Evolutionary conservation across 139 green algal species (phyloP).

Genomic region (Chlorella vulgaris): DNA sequence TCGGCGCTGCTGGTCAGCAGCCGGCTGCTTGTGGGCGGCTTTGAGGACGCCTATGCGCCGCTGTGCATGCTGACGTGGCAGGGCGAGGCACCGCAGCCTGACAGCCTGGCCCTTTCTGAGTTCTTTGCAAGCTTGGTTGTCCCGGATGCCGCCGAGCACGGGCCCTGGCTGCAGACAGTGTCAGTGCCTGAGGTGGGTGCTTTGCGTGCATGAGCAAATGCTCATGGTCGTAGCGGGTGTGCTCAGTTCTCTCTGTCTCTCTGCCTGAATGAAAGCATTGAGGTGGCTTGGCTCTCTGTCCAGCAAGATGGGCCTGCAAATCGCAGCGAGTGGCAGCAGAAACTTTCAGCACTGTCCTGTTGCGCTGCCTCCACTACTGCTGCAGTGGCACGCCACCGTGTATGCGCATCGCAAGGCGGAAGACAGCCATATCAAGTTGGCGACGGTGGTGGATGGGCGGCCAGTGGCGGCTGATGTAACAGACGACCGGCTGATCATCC

Average conservation of each 20-base stretch:
- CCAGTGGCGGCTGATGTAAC: conserved; percentile 40
- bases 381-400: conserved; percentile 46
- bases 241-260: not conserved
- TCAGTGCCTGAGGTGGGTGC: conserved; percentile 26
- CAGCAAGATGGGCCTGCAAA: too few relatives aligned
- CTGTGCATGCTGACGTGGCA: conserved; percentile 39
- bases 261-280: too few relatives aligned
- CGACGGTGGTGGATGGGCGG: not conserved
- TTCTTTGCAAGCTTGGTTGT: conserved; percentile 29
- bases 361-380: not conserved
- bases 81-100: not conserved
- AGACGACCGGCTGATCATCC: conserved; percentile 56
- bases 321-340: too few relatives aligned
- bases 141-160: not conserved
- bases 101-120: conserved; percentile 9
- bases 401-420: conserved; percentile 53
- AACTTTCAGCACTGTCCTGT: too few relatives aligned
- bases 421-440: conserved; percentile 67
- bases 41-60: conserved; percentile 20
- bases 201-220: not conserved
- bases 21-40: not conserved
- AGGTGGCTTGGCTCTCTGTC: too few relatives aligned
- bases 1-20: conserved; percentile 14
- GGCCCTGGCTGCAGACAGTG: conserved; percentile 15
- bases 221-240: not conserved